Evolutionary conservation across 352 stramenopile genomes (phyloP), one percentile per base, ranked within the genome.

Genomic region (Plasmopara muralis): DNA sequence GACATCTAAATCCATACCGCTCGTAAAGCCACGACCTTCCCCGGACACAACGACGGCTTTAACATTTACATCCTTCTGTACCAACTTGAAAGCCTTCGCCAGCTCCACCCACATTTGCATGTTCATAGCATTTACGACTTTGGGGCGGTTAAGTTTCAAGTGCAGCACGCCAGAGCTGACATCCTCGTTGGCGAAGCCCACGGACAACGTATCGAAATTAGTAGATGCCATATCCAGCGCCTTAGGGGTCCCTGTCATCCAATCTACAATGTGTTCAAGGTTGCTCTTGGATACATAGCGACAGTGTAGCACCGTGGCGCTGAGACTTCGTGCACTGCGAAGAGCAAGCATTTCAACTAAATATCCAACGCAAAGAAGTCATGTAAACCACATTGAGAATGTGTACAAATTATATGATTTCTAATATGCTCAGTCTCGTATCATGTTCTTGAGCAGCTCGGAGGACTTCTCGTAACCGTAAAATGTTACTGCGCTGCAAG

Each of bases 101-200:
- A 95, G 49, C 16, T 96, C 86, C 29, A 75, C 59, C 86, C 86
- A 96, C 76, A 95, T 90, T 53, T 85, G 78, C 78, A 96, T 89
- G 64, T 92, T 89, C 69, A 96, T 89, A 29, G 85, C 81, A 42
- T 96, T 96, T 41, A 91, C 59, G 43, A 83, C 74, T 55, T 83
- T 86, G 5, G 87, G 87, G 9, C 86, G 84, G 39, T 91, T 72
- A 25, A 96, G 70, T 50, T 85, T 77, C 43, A 96, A 54, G 62
- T 89, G 74, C 15, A 89, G 55, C 20, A 96, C 78, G 40, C 81
- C 66, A 38, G 73, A 64, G 10, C 66, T 62, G 9, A 68, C 48
- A 33, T 73, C 33, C 14, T 61, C 55, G 31, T 80, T 58, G 5
- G 53, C 48, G 18, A 72, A 63, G 0, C 20, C 41, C 18, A 72